Conservation (phyloP, 768 basidiomycete species). For the Dioszegia hungarica region DNA sequence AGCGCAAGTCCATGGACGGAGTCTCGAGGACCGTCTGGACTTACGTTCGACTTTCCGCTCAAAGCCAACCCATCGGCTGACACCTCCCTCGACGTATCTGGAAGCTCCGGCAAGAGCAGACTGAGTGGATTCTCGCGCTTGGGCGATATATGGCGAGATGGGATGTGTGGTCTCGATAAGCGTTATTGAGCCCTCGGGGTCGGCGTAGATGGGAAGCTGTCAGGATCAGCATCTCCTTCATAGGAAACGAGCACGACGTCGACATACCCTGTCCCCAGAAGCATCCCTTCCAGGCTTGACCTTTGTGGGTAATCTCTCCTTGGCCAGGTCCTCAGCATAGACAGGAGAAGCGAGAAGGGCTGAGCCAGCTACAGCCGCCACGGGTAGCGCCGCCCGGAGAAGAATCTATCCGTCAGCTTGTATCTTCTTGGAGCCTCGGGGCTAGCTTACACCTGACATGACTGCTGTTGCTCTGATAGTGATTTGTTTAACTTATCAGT, state of each 20-base stretch:
- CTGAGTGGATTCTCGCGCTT: slow-evolving; percentile 61
- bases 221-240: neutral
- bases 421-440: neutral
- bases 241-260: neutral
- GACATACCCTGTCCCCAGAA: slow-evolving; percentile 10
- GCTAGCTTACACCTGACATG: slow-evolving; percentile 18
- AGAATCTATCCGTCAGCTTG: slow-evolving; percentile 2
- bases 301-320: neutral
- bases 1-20: neutral
- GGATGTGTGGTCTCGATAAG: slow-evolving; percentile 70
- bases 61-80: slow-evolving; percentile 76
- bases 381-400: neutral
- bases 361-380: neutral
- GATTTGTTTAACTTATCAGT: too few species aligned
- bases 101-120: slow-evolving; percentile 59
- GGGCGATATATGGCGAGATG: slow-evolving; percentile 71
- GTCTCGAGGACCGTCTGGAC: slow-evolving; percentile 36
- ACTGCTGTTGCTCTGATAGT: slow-evolving; percentile 22
- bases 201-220: slow-evolving; percentile 80
- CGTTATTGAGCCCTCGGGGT: slow-evolving; percentile 55
- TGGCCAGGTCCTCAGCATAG: neutral
- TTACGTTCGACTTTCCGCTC: slow-evolving; percentile 80
- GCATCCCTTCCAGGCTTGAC: slow-evolving; percentile 1
- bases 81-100: slow-evolving; percentile 63
- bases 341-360: neutral